Evolutionary conservation across 164 flowering plant genomes (phyloP).

Genomic region (Stephania japonica): DNA sequence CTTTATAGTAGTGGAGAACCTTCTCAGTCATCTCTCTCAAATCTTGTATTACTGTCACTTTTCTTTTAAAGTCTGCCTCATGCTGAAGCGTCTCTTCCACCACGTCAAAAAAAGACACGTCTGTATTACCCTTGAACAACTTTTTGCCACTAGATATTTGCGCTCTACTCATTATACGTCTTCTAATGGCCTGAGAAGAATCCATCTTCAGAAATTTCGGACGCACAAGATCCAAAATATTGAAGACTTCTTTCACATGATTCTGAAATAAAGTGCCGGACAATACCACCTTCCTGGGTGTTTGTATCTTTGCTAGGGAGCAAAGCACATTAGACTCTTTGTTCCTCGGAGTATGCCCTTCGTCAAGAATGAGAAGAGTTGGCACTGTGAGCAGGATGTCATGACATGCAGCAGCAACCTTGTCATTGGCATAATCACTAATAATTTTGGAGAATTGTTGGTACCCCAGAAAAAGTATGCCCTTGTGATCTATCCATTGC

Average conservation of each 20-base stretch:
- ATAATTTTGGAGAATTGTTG: constrained; percentile 70
- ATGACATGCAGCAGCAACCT: constrained; percentile 38
- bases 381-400: constrained; percentile 60
- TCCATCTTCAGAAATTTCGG: constrained; percentile 66
- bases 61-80: constrained; percentile 49
- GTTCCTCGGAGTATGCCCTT: constrained; percentile 91
- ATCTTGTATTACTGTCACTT: constrained; percentile 62
- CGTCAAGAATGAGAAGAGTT: constrained; percentile 71
- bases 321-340: constrained; percentile 56
- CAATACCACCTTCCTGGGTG: constrained; percentile 80
- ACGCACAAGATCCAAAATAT: constrained; percentile 76
- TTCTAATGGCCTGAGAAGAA: constrained; percentile 36
- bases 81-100: constrained; percentile 72
- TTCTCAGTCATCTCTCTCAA: constrained; percentile 76
- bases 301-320: constrained; percentile 60
- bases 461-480: constrained; percentile 78
- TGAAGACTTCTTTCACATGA: constrained; percentile 90
- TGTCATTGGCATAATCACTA: constrained; percentile 29
- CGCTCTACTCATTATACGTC: constrained; percentile 56
- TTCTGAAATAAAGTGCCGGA: constrained; percentile 95
- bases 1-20: constrained; percentile 83
- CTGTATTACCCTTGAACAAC: constrained; percentile 32
- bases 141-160: constrained; percentile 27
- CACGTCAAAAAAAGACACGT: constrained; percentile 48
- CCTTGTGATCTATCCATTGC: constrained; percentile 56